These are phyloP conservation scores for Phytophthora vignae DNA, from an alignment of 352 stramenopile species.

Conservation along the genomic window DNA sequence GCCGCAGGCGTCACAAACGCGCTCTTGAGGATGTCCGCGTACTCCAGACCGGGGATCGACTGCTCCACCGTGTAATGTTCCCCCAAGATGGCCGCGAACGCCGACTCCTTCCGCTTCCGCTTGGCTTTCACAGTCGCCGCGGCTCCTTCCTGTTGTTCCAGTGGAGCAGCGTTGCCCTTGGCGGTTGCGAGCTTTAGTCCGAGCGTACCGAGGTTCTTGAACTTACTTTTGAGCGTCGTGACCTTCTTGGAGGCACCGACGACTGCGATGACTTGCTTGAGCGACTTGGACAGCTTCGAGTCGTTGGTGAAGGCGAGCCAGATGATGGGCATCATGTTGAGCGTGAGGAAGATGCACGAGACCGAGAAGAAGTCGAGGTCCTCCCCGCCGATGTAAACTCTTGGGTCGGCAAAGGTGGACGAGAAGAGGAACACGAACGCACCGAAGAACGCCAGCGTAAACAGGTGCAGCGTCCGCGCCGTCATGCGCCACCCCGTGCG, in stretches of 20 bases:
- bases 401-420: conserved; percentile 79
- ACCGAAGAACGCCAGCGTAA: conserved; percentile 59
- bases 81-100: conserved; percentile 79
- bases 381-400: conserved; percentile 72
- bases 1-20: conserved; percentile 75
- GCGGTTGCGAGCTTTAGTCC: conserved; percentile 75
- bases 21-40: conserved; percentile 81
- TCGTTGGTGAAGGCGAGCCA: conserved; percentile 93
- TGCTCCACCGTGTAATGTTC: conserved; percentile 84
- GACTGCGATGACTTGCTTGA: conserved; percentile 80
- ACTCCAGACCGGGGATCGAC: conserved; percentile 74
- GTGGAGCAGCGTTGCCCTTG: conserved; percentile 36
- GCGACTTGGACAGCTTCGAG: conserved; percentile 83
- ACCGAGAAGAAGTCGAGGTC: conserved; percentile 83
- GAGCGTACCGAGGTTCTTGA: conserved; percentile 84
- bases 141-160: conserved; percentile 13
- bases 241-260: conserved; percentile 83
- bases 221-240: conserved; percentile 78
- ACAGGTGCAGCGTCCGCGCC: conserved; percentile 55
- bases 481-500: conserved; percentile 89
- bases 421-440: conserved; percentile 86
- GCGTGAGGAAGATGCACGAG: conserved; percentile 79
- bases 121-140: conserved; percentile 8
- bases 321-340: conserved; percentile 93
- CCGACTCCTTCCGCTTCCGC: conserved; percentile 64